Evolutionary conservation across 1,284 basidiomycete genomes (phyloP).

Genomic region (Clitocybe nebularis): DNA sequence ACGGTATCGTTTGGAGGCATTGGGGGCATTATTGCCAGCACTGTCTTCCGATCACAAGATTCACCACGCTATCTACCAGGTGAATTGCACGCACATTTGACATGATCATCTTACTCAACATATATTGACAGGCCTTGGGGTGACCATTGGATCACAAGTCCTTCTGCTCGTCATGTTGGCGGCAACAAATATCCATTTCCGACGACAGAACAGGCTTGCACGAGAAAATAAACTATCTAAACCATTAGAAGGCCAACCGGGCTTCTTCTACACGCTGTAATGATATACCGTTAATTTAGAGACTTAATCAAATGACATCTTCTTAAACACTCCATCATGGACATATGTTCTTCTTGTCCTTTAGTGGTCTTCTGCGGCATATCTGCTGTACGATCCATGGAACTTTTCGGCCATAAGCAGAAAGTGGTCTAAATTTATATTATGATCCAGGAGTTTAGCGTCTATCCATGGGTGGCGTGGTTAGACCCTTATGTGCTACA

Average conservation of each 20-base stretch:
- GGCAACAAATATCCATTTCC: slow-evolving; percentile 31
- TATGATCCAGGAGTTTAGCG: too few relatives aligned
- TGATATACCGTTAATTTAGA: too few relatives aligned
- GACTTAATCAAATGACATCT: too few relatives aligned
- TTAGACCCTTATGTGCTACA: too few relatives aligned
- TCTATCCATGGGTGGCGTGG: too few relatives aligned
- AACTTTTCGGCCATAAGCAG: too few relatives aligned
- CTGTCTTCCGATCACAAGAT: slow-evolving; percentile 35
- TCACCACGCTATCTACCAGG: slow-evolving; percentile 40
- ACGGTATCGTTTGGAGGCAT: slow-evolving; percentile 38
- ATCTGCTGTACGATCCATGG: too few relatives aligned
- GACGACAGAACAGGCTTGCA: slow-evolving; percentile 30
- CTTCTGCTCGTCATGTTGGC: slow-evolving; percentile 32
- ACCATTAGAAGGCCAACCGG: slow-evolving; percentile 35
- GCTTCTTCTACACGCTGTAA: slow-evolving; percentile 41
- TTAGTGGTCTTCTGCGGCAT: too few relatives aligned
- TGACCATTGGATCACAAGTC: slow-evolving; percentile 35
- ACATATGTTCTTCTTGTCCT: too few relatives aligned
- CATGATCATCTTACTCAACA: neutral
- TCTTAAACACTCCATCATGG: too few relatives aligned
- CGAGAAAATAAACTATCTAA: slow-evolving; percentile 29
- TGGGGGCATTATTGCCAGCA: slow-evolving; percentile 38
- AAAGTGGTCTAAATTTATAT: too few relatives aligned
- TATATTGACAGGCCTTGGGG: slow-evolving; percentile 28
- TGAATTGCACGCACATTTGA: slow-evolving; percentile 8